These are phyloP conservation scores for Cladosporium sp. DNA, from an alignment of 2,329 filamentous ascomycete species.

Conservation along the genomic window DNA sequence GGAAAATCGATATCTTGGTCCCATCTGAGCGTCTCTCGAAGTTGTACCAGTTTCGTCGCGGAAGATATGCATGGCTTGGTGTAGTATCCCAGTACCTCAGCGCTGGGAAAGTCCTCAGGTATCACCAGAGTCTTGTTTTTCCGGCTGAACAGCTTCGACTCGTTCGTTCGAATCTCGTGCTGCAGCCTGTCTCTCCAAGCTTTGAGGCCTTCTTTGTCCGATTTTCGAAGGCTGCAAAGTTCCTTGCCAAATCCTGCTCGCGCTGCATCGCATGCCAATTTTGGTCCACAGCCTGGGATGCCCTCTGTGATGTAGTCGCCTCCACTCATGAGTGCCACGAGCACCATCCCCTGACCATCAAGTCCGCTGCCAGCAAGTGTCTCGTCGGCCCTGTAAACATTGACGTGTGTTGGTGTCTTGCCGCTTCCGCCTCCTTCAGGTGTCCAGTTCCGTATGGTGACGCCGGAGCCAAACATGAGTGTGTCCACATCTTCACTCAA, in stretches of 20 bases:
- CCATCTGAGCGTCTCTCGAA: conserved; percentile 57
- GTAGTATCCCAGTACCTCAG: conserved; percentile 78
- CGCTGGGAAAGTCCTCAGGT: conserved; percentile 75
- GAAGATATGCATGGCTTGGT: conserved; percentile 79
- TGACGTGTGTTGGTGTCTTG: conserved; percentile 75
- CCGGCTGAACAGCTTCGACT: conserved; percentile 72
- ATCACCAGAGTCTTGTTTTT: conserved; percentile 71
- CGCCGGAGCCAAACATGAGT: conserved; percentile 88
- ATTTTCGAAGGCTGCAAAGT: conserved; percentile 61
- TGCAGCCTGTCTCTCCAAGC: conserved; percentile 69
- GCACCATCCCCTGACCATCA: conserved; percentile 82
- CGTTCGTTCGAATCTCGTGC: conserved; percentile 77
- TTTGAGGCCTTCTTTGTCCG: conserved; percentile 56
- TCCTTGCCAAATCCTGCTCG: conserved; percentile 78
- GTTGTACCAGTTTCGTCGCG: conserved; percentile 49
- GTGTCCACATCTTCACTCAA: conserved; percentile 96
- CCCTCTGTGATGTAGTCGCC: conserved; percentile 91
- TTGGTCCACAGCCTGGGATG: conserved; percentile 80
- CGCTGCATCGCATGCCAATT: conserved; percentile 84
- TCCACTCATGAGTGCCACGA: conserved; percentile 91
- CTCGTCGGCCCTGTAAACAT: conserved; percentile 65
- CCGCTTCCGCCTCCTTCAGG: conserved; percentile 56
- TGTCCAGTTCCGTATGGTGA: conserved; percentile 78
- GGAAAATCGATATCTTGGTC: conserved; percentile 60
- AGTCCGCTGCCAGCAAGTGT: conserved; percentile 58